A percentile compares a stretch with the other conserved stretches of the same genome.
phyloP scores from a whole-genome alignment of 2,329 filamentous ascomycete species.

The Aspergillus candidus region DNA sequence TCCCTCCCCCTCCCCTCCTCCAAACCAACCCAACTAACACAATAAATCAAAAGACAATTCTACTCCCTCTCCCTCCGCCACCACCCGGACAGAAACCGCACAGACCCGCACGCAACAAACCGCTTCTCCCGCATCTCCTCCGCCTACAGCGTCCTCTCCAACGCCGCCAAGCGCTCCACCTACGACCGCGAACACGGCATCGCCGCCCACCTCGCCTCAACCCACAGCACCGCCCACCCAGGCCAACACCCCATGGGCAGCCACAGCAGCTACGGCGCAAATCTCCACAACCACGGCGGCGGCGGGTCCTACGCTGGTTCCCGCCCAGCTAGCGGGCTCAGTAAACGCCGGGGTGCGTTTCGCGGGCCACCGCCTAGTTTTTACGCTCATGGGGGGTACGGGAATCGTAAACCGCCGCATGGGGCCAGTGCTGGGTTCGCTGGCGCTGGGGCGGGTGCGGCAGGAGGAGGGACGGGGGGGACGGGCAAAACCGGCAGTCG shows the following conservation, averaged over 20 bases:
- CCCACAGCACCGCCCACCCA: constrained; percentile 25
- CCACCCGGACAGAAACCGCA: constrained; percentile 85
- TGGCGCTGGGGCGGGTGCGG: constrained; percentile 6
- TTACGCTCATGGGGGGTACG: constrained; percentile 76
- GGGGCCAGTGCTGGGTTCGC: constrained; percentile 8
- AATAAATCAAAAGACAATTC: constrained; percentile 52
- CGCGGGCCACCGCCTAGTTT: constrained; percentile 84
- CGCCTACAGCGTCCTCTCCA: constrained; percentile 72
- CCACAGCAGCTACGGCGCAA: constrained; percentile 46
- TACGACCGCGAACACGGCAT: constrained; percentile 64
- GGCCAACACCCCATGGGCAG: constrained; percentile 45
- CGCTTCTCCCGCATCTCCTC: constrained; percentile 80
- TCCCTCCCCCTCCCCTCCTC: neutral
- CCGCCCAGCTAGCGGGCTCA: constrained; percentile 74
- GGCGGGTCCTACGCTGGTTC: constrained; percentile 48
- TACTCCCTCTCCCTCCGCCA: constrained; percentile 85
- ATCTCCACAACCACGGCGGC: constrained; percentile 24
- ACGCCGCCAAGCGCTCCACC: constrained; percentile 63
- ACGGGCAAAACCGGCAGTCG: neutral
- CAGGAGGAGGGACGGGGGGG: neutral
- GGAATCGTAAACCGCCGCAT: constrained; percentile 29
- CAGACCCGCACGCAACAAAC: constrained; percentile 63
- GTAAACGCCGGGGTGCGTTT: constrained; percentile 67
- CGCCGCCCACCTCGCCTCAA: constrained; percentile 24
- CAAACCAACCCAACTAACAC: neutral